Conservation (phyloP, 768 basidiomycete species). For the Kwoniella dendrophila region DNA sequence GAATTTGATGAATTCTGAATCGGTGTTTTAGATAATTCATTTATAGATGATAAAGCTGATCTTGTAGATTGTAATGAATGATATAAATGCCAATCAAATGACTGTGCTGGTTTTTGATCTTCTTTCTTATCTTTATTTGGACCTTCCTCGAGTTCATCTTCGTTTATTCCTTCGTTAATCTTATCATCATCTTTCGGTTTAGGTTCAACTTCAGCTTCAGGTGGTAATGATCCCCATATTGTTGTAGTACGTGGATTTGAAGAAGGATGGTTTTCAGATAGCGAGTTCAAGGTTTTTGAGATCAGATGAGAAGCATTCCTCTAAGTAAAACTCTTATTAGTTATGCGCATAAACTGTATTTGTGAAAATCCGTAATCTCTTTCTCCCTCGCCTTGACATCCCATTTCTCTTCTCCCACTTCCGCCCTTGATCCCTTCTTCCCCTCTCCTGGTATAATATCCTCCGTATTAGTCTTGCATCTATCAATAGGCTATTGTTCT, state of each 20-base stretch:
- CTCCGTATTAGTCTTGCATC: no score
- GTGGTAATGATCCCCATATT: slow-evolving; percentile 40
- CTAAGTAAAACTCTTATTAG: slow-evolving; percentile 13
- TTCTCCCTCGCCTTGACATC: background rate
- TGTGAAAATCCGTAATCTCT: no score
- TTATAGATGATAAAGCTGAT: slow-evolving; percentile 17
- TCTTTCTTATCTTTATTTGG: slow-evolving; percentile 2
- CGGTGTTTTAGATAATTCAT: slow-evolving; percentile 23
- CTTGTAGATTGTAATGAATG: slow-evolving; percentile 37
- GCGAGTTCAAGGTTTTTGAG: slow-evolving; percentile 30
- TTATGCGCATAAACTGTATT: no score
- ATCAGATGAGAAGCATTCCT: slow-evolving; percentile 43
- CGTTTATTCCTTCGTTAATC: background rate
- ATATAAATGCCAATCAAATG: slow-evolving; percentile 37
- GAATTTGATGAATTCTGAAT: no score
- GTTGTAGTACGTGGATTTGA: slow-evolving; percentile 41
- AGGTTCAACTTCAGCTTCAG: slow-evolving; percentile 5
- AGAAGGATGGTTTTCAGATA: slow-evolving; percentile 40
- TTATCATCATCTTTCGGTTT: background rate
- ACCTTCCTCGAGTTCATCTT: background rate
- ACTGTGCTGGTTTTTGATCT: slow-evolving; percentile 2
- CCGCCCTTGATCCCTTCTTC: no score
- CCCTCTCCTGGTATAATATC: no score
- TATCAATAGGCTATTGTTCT: no score
- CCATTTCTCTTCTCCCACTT: background rate